These are phyloP conservation scores for Saccharomyces hybrid DNA, from an alignment of 1,139 yeast genomes.

Conservation along the genomic window DNA sequence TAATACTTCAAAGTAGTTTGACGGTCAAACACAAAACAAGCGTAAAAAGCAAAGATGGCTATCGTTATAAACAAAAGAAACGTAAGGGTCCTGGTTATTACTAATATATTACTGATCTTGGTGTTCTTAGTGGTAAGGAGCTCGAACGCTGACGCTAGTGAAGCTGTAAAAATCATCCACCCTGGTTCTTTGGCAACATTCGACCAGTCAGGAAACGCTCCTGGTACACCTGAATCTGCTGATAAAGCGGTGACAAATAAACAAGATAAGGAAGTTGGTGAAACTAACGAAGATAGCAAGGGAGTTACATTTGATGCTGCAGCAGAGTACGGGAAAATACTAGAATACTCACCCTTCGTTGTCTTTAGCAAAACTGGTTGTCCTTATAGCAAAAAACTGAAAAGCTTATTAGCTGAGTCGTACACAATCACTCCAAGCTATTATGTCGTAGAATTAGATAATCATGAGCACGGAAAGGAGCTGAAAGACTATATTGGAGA, in stretches of 20 bases:
- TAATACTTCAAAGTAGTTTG: neutral
- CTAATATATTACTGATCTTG: constrained; percentile 20
- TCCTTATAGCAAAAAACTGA: constrained; percentile 65
- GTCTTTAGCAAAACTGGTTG: constrained; percentile 61
- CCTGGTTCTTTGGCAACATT: neutral
- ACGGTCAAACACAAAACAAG: neutral
- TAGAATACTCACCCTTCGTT: constrained; percentile 59
- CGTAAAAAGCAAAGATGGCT: neutral
- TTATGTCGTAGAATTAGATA: constrained; percentile 68
- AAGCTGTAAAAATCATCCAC: neutral
- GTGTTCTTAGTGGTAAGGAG: constrained; percentile 24
- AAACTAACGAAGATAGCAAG: neutral
- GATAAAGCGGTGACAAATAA: neutral
- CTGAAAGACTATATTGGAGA: constrained; percentile 51
- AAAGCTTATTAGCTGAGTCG: constrained; percentile 51
- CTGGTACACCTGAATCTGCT: neutral
- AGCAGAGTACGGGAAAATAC: constrained; percentile 46
- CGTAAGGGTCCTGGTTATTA: constrained; percentile 23
- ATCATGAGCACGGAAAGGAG: constrained; percentile 54
- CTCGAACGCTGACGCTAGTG: constrained; percentile 11
- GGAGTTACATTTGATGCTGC: constrained; percentile 46
- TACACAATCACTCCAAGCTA: constrained; percentile 69
- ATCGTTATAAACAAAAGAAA: constrained; percentile 19
- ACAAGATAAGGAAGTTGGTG: constrained; percentile 1
- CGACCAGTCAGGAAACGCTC: neutral